These are phyloP conservation scores for Aphanomyces cochlioides DNA, from an alignment of 352 stramenopile genomes.

Conservation along the genomic window DNA sequence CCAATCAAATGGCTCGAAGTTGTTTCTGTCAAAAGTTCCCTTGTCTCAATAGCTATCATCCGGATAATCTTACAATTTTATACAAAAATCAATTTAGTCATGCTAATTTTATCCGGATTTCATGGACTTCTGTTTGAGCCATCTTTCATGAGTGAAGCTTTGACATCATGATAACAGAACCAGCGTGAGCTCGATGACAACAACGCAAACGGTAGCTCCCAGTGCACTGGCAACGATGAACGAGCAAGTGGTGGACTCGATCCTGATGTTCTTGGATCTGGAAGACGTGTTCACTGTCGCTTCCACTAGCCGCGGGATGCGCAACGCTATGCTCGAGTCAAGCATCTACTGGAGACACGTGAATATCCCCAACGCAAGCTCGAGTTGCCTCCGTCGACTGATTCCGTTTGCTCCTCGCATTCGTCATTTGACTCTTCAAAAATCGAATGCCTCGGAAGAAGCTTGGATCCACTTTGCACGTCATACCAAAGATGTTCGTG, in stretches of 20 bases:
- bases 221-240: constrained; percentile 1
- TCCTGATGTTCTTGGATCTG: constrained; percentile 3
- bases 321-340: not conserved
- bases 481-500: constrained; percentile 1
- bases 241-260: constrained; percentile 19
- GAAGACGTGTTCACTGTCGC: constrained; percentile 18
- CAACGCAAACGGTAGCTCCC: not conserved
- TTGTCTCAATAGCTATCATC: not conserved
- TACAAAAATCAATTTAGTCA: not conserved
- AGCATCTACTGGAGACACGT: constrained; percentile 20
- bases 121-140: not conserved
- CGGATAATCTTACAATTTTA: not conserved
- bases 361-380: not conserved
- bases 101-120: not conserved
- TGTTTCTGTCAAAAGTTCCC: not conserved
- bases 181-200: not conserved
- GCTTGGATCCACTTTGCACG: constrained; percentile 22
- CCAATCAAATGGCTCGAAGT: not conserved
- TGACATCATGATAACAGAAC: not conserved
- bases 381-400: not conserved
- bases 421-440: not conserved
- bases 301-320: not conserved
- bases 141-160: not conserved
- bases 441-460: constrained; percentile 26
- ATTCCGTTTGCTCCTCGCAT: constrained; percentile 22